Base-by-base conservation (phyloP, 1,139 yeast species). In the Entelexis paramagnoliae region DNA sequence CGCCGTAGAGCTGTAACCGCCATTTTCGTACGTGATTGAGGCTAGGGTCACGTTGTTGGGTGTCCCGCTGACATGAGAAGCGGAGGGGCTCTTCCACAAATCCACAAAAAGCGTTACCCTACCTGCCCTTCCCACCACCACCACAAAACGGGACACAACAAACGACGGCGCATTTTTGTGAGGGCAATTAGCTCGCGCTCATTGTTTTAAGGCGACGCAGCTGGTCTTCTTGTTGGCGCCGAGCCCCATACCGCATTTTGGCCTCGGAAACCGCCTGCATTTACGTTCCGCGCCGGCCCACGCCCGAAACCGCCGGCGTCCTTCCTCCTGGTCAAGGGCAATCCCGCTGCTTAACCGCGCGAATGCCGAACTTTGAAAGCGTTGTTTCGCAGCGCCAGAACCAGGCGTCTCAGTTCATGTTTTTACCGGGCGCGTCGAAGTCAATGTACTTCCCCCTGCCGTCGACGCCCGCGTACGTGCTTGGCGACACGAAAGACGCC, bases 11-110 rank as follows among this genome's bases (percentile, higher is more conserved):
- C 33, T 24, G 44, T 40, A 24, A 26, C 20, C 32, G 33, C 44
- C 46, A 2, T 6, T 13, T 28, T 40, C 19, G 29, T 7, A 10
- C 36, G 46, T 30, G 36, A 32, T 32, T 22, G 29, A 32, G 46
- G 46, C 46, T 30, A 42, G 46, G 46, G 46, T 22, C 13, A 4
- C 16, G 17, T 17, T 42, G 36, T 42, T 42, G 46, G 45, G 45
- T 22, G 10, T 17, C 11, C 17, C 34, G 45, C 45, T 41, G 34
- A 41, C 45, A 41, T 41, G 34, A 19, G 46, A 19, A 30, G 29
- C 8, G 29, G 36, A 22, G 38, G 29, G 36, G 36, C n/a, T 7
- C 24, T 19, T 22, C 28, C 28, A 30, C 46, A 42, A 42, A 42
- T 20, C 29, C 46, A 19, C 17, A 19, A 42, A 42, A 42, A 32